Evolutionary conservation across 1,284 basidiomycete genomes (phyloP), one percentile per base, ranked within the genome.

Genomic region (Apiotrichum gracile): DNA sequence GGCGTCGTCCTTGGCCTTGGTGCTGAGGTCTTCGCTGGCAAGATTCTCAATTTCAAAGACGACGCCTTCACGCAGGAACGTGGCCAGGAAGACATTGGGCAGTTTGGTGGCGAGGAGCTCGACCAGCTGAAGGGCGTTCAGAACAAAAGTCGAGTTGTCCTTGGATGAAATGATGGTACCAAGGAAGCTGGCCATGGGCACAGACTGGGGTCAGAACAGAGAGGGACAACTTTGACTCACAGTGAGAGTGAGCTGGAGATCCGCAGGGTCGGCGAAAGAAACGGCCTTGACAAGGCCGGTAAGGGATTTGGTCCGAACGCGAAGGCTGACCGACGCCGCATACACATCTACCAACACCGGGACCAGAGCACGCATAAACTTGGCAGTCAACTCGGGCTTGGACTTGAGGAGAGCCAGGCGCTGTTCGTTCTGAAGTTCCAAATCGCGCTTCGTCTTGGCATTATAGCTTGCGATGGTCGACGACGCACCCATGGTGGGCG

Each of bases 301-400:
- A 55, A 97, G 78, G 0, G 89, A 88, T 77, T 93, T 93, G 47
- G 87, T 83, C 55, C 92, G 81, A 4, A 96, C 85, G 7, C 88
- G 84, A 0, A 85, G 83, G 50, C 85, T 85, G 31, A 97, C 91
- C 65, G 90, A 94, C 12, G 93, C 92, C 21, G 91, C 87, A 73
- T 94, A 97, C 9, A 97, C 92, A 65, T 97, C 92, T 52, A 96
- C 85, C 47, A 97, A 80, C 44, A 93, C 91, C 0, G 93, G 93
- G 1, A 94, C 84, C 64, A 91, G 84, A 19, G 92, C 78, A 38
- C 83, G 83, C 82, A 90, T 87, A 73, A 91, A 96, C 26, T 84
- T 82, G 26, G 82, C 83, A 49, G 93, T 84, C n/a, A 90, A 82
- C 6, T 78, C 80, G 12, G 85, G 80, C 55, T 88, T 86, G 1